phyloP scores from a whole-genome alignment of 768 basidiomycete species.

The Russula vinacea region DNA sequence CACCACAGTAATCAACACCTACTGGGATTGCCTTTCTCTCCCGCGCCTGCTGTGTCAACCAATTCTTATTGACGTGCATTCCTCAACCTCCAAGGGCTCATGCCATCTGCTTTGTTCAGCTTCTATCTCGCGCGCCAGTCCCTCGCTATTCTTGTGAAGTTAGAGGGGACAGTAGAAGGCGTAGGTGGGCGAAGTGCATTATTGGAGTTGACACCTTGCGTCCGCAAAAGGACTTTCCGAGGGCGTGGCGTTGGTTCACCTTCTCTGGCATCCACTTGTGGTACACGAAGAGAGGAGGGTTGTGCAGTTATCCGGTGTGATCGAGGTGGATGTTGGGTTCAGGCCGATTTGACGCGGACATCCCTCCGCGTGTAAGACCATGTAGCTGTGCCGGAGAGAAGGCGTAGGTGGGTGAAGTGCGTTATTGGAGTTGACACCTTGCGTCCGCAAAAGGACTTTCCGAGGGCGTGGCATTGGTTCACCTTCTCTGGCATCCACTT shows the following conservation, averaged over 20 bases:
- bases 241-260: conserved; percentile 27
- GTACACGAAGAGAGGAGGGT: conserved; percentile 14
- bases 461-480: too few species aligned
- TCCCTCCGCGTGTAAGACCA: conserved; percentile 2
- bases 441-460: too few species aligned
- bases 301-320: background rate
- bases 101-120: conserved; percentile 37
- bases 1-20: background rate
- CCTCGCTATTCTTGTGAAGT: conserved; percentile 59
- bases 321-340: conserved; percentile 2
- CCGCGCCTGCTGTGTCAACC: conserved; percentile 3
- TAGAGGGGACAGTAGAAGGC: conserved; percentile 52
- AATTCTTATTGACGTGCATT: conserved; percentile 8
- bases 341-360: background rate
- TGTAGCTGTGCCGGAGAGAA: conserved; percentile 1
- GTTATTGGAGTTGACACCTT: too few species aligned
- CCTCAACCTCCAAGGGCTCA: conserved; percentile 20
- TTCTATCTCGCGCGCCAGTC: conserved; percentile 54
- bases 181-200: conserved; percentile 59
- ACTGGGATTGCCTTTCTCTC: conserved; percentile 10
- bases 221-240: conserved; percentile 15
- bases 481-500: too few species aligned
- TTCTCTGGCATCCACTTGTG: conserved; percentile 10
- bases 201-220: conserved; percentile 39
- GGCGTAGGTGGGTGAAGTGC: too few species aligned